A percentile compares a stretch with the other conserved stretches of the same genome.
Evolutionary conservation across 169 alveolate genomes (phyloP).

Genomic region (Babesia sp.): DNA sequence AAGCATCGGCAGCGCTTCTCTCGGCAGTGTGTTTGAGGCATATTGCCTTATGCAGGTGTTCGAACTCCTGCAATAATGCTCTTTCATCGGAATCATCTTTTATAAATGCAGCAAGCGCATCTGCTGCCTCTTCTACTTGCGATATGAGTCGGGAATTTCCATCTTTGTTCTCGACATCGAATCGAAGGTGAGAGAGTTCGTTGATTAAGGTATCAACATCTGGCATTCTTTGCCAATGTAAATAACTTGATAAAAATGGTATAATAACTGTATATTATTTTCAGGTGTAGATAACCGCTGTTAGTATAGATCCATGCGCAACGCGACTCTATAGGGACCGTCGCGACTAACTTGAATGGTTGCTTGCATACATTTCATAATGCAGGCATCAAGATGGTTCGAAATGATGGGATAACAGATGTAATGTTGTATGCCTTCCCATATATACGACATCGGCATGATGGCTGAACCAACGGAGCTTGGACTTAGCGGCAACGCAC

Average conservation of each 20-base stretch:
- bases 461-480: slow-evolving; percentile 36
- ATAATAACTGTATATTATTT: too few species aligned
- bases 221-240: slow-evolving; percentile 6
- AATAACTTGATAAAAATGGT: background rate
- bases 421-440: background rate
- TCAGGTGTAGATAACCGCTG: background rate
- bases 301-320: slow-evolving; percentile 6
- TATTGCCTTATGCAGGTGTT: slow-evolving; percentile 12
- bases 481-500: slow-evolving; percentile 1
- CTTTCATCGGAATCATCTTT: slow-evolving; percentile 30
- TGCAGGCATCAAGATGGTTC: background rate
- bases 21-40: background rate
- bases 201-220: slow-evolving; percentile 4
- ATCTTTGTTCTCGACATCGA: slow-evolving; percentile 26
- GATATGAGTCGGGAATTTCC: slow-evolving; percentile 30
- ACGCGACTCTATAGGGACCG: slow-evolving; percentile 10
- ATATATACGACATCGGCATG: background rate
- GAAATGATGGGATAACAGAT: background rate
- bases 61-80: slow-evolving; percentile 34
- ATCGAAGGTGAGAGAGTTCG: slow-evolving; percentile 43
- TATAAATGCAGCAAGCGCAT: slow-evolving; percentile 11
- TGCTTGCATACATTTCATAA: background rate
- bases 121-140: slow-evolving; percentile 18
- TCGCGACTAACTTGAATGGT: background rate
- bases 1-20: background rate